Evolutionary conservation across 306 rosid genomes (phyloP), one percentile per base, ranked within the genome.

Genomic region (Betula pendula): DNA sequence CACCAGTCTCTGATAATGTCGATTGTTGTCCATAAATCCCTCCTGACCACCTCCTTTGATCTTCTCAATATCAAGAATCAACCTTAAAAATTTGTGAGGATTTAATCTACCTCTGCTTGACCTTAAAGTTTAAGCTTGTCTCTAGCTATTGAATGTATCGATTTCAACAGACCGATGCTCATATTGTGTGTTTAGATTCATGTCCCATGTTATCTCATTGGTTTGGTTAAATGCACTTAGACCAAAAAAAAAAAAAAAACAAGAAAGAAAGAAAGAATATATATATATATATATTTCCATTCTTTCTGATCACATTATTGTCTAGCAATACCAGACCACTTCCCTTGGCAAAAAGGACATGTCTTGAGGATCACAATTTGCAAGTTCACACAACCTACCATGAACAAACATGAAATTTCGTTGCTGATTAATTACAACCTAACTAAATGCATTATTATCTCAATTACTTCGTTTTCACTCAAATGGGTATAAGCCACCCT

Each of bases 151-250:
- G 68, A 17, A 33, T 31, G 24, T 31, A 33, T 8, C 8, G 20
- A 35, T 29, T 31, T 33, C 44, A 20, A 20, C 10, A 45, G 49
- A 56, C 15, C 12, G 33, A 55, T 0, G 15, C 10, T 55, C 29
- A 55, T 55, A 4, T 55, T 7, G 24, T 17, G 17, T 33, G 43
- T 31, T 16, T 17, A 33, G 16, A 62, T 33, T 31, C 42, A 62
- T 31, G 2, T 60, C 19, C 27, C 22, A 70, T 35, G 40, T 44
- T 47, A 35, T 33, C 25, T 44, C 29, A 12, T 20, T 73, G 43
- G 44, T 45, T 31, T 53, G 42, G 78, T 76, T 53, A 35, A 68
- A 74, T 68, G 56, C 76, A 77, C 31, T 47, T 5, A 22, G 79
- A 5, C 22, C 2, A 15, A 31, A 2, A 1, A 8, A 6, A 16